These are phyloP conservation scores for Herpetomonas samuelpessoai DNA, from an alignment of 208 protist species.

Conservation along the genomic window DNA sequence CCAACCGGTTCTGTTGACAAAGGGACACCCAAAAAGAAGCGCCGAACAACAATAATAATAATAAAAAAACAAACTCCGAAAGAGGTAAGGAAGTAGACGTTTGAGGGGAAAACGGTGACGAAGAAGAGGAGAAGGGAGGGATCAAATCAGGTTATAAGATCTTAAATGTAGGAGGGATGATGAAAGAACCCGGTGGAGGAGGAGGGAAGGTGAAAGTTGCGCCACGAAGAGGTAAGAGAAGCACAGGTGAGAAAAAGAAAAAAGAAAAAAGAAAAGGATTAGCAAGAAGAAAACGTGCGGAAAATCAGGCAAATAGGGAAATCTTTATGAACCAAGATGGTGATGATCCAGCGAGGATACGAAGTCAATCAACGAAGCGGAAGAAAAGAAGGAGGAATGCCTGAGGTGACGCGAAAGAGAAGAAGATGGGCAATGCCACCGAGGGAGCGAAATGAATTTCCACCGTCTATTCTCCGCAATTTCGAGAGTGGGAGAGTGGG, in stretches of 20 bases:
- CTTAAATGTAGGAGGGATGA: neutral
- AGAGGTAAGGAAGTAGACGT: slow-evolving; percentile 10
- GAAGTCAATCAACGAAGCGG: too few species aligned
- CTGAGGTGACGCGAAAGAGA: too few species aligned
- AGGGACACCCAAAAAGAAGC: slow-evolving; percentile 12
- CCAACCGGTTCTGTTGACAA: neutral
- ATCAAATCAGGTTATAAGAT: neutral
- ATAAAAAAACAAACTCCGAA: slow-evolving; percentile 16
- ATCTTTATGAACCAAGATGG: too few species aligned
- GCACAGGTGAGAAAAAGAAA: slow-evolving; percentile 3
- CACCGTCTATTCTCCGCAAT: too few species aligned
- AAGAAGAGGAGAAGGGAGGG: neutral
- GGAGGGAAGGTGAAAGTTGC: too few species aligned
- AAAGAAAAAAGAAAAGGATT: neutral
- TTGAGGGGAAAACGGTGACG: neutral
- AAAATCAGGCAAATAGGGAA: slow-evolving; percentile 19
- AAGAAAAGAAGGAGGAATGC: too few species aligned
- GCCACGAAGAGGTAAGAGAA: too few species aligned
- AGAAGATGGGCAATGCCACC: too few species aligned
- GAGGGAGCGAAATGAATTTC: too few species aligned
- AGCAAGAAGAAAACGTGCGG: neutral
- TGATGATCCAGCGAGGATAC: too few species aligned
- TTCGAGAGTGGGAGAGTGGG: too few species aligned
- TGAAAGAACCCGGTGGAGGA: slow-evolving; percentile 8
- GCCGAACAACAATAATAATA: slow-evolving; percentile 6